Evolutionary conservation across 495 filamentous ascomycete species (phyloP).

Genomic region (Xylaria telfairii): DNA sequence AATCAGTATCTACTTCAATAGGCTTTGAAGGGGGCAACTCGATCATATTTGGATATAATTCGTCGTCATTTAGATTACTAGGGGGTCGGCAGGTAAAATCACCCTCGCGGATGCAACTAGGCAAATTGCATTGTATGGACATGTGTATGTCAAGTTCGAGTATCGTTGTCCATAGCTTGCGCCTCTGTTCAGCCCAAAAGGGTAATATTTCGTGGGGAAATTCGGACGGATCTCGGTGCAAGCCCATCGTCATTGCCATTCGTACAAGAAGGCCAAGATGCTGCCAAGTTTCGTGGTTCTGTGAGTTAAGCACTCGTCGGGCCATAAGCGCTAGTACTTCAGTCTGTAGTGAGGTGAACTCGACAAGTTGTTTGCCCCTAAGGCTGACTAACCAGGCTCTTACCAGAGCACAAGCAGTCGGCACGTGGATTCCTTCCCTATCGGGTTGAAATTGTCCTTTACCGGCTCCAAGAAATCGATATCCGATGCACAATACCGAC

Average conservation of each 20-base stretch:
- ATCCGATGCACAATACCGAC: conserved; percentile 43
- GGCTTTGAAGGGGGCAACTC: conserved; percentile 42
- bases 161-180: conserved; percentile 47
- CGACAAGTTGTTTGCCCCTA: conserved; percentile 43
- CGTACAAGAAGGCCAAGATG: conserved; percentile 47
- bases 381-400: conserved; percentile 47
- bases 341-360: conserved; percentile 45
- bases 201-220: conserved; percentile 38
- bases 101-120: conserved; percentile 43
- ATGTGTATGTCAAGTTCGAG: conserved; percentile 48
- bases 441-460: conserved; percentile 39
- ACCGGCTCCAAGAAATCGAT: conserved; percentile 38
- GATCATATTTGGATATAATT: conserved; percentile 36
- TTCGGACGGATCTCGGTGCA: conserved; percentile 50
- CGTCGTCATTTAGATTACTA: conserved; percentile 43
- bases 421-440: conserved; percentile 44
- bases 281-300: conserved; percentile 45
- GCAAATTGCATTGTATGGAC: conserved; percentile 45
- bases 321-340: conserved; percentile 47
- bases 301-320: conserved; percentile 41
- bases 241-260: conserved; percentile 52
- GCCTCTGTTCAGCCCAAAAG: conserved; percentile 44
- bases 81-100: conserved; percentile 46
- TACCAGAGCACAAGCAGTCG: conserved; percentile 47
- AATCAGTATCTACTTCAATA: conserved; percentile 42